phyloP scores from a whole-genome alignment of 176 grass and related monocot species.

The Triticum aestivum region DNA sequence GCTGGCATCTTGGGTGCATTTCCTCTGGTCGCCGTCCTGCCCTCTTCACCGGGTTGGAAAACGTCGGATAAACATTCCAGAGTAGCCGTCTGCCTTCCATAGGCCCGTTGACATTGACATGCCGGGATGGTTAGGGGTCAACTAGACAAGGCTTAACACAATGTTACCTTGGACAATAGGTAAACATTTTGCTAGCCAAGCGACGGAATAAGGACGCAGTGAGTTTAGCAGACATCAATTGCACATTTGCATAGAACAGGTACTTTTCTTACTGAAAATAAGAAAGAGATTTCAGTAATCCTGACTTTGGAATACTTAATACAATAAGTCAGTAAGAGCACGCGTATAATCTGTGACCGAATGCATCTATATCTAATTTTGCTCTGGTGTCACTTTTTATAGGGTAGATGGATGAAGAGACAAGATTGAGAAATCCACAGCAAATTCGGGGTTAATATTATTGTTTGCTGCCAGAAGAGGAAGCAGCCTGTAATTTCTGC shows the following conservation, averaged over 20 bases:
- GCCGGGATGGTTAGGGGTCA: not conserved
- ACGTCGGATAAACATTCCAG: not conserved
- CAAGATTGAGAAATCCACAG: not conserved
- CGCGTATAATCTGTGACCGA: not conserved
- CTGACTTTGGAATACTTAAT: not conserved
- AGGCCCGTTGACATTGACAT: not conserved
- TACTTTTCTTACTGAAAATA: not conserved
- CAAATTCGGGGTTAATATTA: not conserved
- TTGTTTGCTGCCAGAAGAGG: not conserved
- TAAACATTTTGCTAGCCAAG: conserved; percentile 24
- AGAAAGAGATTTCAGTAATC: not conserved
- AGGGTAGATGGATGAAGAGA: not conserved
- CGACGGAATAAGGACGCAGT: not conserved
- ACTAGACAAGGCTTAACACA: conserved; percentile 32
- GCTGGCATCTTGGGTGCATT: conserved; percentile 1
- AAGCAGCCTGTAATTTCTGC: not conserved
- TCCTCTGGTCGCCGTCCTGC: not conserved
- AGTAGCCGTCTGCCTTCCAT: not conserved
- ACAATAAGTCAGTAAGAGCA: not conserved
- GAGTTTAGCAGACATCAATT: not conserved
- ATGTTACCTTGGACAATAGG: conserved; percentile 29
- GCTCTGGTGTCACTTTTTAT: not conserved
- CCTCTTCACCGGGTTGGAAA: not conserved
- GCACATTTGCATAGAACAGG: not conserved
- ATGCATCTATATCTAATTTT: not conserved